Percentiles rank a stretch among this genome's conserved stretches.
Conservation (phyloP, 2,329 filamentous ascomycete species). For the Fusarium buxicola region DNA sequence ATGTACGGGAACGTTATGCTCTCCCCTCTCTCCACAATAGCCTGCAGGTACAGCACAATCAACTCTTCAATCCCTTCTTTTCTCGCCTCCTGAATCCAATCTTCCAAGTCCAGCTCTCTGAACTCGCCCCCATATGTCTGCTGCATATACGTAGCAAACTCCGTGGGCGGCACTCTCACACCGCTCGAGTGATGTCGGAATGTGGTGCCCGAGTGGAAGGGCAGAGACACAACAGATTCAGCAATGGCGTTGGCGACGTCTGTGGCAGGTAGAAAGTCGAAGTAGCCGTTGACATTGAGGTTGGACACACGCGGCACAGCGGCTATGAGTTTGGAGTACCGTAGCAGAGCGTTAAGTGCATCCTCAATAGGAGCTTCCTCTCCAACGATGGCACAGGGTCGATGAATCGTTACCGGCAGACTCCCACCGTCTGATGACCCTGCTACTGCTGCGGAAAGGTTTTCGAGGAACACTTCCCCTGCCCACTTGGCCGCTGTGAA, state of each 20-base stretch:
- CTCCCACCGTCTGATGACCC: not conserved
- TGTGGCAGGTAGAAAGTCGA: conserved; percentile 1
- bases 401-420: not conserved
- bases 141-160: not conserved
- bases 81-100: not conserved
- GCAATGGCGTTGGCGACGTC: not conserved
- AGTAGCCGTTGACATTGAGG: not conserved
- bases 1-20: conserved; percentile 1
- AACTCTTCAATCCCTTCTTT: not conserved
- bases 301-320: not conserved
- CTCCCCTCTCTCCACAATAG: not conserved
- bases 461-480: not conserved
- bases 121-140: not conserved
- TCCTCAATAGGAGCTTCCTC: conserved; percentile 3
- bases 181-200: conserved; percentile 1
- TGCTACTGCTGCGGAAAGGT: not conserved
- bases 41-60: conserved; percentile 4
- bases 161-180: not conserved
- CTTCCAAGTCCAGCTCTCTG: not conserved
- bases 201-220: not conserved
- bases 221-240: not conserved
- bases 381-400: not conserved
- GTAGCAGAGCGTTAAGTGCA: conserved; percentile 1
- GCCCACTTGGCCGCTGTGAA: conserved; percentile 10
- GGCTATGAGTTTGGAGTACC: not conserved